These are phyloP conservation scores for Eucalyptus marginata DNA, from an alignment of 345 rosid species.

Conservation along the genomic window DNA sequence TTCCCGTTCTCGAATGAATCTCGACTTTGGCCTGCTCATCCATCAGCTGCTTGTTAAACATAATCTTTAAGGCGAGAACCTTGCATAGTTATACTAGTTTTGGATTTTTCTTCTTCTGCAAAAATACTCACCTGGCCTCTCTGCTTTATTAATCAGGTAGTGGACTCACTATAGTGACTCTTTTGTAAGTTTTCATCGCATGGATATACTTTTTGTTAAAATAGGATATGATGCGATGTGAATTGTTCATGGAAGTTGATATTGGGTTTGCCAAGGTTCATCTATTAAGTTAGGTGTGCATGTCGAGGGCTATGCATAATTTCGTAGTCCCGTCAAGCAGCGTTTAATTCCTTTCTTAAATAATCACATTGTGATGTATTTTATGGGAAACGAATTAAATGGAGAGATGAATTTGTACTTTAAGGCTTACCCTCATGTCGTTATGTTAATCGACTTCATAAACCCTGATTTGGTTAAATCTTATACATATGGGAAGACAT, in stretches of 20 bases:
- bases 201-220: neutral
- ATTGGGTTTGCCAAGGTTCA: neutral
- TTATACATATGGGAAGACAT: neutral
- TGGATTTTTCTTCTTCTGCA: neutral
- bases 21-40: neutral
- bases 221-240: neutral
- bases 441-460: neutral
- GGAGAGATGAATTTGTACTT: neutral
- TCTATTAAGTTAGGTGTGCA: neutral
- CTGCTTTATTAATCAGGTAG: neutral
- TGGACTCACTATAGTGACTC: neutral
- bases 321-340: neutral
- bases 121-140: neutral
- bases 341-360: neutral
- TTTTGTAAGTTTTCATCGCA: neutral
- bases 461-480: neutral
- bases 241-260: neutral
- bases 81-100: neutral
- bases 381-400: neutral
- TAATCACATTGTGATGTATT: neutral
- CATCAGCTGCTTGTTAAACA: neutral
- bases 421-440: neutral
- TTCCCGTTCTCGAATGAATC: neutral
- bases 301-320: neutral
- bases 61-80: neutral